Conservation (phyloP, 1,284 basidiomycete genomes). For the Exsudoporus floridanus region DNA sequence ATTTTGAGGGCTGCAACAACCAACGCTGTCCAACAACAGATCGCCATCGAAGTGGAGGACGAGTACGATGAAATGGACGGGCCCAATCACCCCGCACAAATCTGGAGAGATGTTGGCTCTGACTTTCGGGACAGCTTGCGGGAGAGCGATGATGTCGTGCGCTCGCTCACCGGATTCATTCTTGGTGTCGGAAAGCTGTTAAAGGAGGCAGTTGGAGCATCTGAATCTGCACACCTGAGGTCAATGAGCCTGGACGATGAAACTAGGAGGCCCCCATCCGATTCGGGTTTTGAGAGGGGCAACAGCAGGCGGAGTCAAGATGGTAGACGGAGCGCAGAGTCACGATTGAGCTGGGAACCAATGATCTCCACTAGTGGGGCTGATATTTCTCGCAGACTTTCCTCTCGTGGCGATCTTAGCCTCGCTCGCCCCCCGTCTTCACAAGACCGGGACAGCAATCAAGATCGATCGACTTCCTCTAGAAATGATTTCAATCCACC, state of each 20-base stretch:
- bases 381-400: conserved; percentile 29
- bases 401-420: conserved; percentile 36
- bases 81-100: conserved; percentile 44
- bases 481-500: conserved; percentile 24
- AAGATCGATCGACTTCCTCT: conserved; percentile 37
- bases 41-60: conserved; percentile 67
- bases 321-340: conserved; percentile 54
- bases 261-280: conserved; percentile 35
- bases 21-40: conserved; percentile 64
- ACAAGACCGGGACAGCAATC: conserved; percentile 31
- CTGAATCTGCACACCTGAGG: conserved; percentile 41
- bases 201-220: conserved; percentile 48
- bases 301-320: conserved; percentile 48
- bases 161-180: conserved; percentile 70
- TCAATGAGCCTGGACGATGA: conserved; percentile 53
- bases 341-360: conserved; percentile 59
- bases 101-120: conserved; percentile 66
- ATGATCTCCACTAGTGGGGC: conserved; percentile 21
- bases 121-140: conserved; percentile 70
- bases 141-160: conserved; percentile 72
- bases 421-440: conserved; percentile 31
- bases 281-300: conserved; percentile 36
- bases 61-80: conserved; percentile 33
- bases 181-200: conserved; percentile 69
- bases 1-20: conserved; percentile 55